Evolutionary conservation across 2,329 filamentous ascomycete genomes (phyloP).

Genomic region (Didymella keratinophila): DNA sequence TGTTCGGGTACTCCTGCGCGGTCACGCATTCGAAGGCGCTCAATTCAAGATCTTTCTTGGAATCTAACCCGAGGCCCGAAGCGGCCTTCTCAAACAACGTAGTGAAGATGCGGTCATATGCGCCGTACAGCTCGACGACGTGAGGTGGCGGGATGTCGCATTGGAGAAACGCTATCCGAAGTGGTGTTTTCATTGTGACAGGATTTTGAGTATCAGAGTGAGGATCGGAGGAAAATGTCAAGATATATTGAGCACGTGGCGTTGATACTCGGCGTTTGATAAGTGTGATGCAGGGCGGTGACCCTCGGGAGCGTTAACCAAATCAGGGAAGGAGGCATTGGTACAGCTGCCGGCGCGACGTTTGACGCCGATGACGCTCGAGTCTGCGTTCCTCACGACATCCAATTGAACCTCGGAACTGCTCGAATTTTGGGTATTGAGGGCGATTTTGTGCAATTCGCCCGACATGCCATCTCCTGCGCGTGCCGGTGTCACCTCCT

Average conservation of each 20-base stretch:
- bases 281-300: constrained; percentile 3
- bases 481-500: constrained; percentile 8
- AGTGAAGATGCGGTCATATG: constrained; percentile 72
- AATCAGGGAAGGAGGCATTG: background rate
- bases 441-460: too few relatives aligned
- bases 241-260: background rate
- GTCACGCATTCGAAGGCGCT: constrained; percentile 75
- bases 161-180: constrained; percentile 87
- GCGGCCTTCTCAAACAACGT: constrained; percentile 61
- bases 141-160: constrained; percentile 78
- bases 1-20: constrained; percentile 72
- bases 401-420: background rate
- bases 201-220: background rate
- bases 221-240: background rate
- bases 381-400: background rate
- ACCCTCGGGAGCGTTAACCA: constrained; percentile 7
- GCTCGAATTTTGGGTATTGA: too few relatives aligned
- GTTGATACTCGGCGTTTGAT: constrained; percentile 9
- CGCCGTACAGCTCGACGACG: constrained; percentile 70
- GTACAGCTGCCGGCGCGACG: constrained; percentile 9
- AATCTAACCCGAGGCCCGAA: constrained; percentile 53
- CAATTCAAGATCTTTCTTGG: constrained; percentile 62
- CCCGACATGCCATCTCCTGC: constrained; percentile 9
- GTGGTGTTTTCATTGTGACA: constrained; percentile 47
- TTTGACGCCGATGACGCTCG: constrained; percentile 15